These are phyloP conservation scores for Penicillium thymicola DNA, from an alignment of 2,329 filamentous ascomycete species.

Conservation along the genomic window DNA sequence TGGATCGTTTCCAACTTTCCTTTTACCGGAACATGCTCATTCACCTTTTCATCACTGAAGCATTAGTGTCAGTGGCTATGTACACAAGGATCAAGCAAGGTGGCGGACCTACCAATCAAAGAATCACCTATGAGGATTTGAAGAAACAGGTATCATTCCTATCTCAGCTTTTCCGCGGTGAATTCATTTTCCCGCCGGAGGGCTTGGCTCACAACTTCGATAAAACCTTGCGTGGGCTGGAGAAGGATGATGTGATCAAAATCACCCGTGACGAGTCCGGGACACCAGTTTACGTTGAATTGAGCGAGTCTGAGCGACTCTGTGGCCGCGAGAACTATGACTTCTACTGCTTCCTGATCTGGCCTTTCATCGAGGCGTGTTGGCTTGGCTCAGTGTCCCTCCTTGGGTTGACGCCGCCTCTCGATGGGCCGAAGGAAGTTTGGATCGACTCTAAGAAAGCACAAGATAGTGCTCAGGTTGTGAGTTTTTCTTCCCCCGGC, in stretches of 20 bases:
- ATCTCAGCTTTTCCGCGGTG: constrained; percentile 87
- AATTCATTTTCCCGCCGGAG: constrained; percentile 94
- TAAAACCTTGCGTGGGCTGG: constrained; percentile 72
- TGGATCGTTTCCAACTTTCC: constrained; percentile 92
- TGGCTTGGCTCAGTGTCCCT: constrained; percentile 90
- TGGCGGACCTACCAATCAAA: constrained; percentile 76
- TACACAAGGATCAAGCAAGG: constrained; percentile 89
- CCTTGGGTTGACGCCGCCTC: constrained; percentile 77
- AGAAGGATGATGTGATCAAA: constrained; percentile 72
- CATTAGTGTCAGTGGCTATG: constrained; percentile 82
- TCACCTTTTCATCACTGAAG: constrained; percentile 92
- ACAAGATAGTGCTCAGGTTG: constrained; percentile 76
- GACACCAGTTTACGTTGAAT: constrained; percentile 63
- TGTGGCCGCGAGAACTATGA: constrained; percentile 91
- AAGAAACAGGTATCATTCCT: constrained; percentile 80
- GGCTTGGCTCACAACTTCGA: constrained; percentile 77
- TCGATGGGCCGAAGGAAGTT: constrained; percentile 55
- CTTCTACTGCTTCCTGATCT: constrained; percentile 98
- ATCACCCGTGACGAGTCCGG: constrained; percentile 57
- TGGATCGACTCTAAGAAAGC: constrained; percentile 78
- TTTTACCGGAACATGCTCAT: constrained; percentile 99
- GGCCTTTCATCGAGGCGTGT: constrained; percentile 93
- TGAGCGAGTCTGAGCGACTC: constrained; percentile 71
- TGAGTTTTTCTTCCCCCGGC: constrained; percentile 42
- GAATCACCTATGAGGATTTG: constrained; percentile 71